Evolutionary conservation across 108 stramenopile genomes (phyloP), one percentile per base, ranked within the genome.

Genomic region (Skeletonema costatum): DNA sequence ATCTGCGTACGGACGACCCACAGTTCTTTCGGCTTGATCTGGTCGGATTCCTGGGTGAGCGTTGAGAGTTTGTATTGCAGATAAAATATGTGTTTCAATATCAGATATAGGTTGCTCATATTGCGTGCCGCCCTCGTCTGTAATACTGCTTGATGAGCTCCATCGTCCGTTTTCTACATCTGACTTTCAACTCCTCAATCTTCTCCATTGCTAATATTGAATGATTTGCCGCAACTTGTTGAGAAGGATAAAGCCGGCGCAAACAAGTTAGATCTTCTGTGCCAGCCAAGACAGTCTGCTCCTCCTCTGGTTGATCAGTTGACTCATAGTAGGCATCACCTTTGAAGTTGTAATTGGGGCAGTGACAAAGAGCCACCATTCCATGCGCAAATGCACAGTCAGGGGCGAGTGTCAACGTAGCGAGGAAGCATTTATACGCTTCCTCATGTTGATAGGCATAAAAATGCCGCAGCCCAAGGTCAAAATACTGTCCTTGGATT

Each of bases 281-380:
- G 30, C 33, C 69, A 35, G 53, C 58, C 32, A 69, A 32, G 3
- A 65, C 60, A 4, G 31, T 78, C 12, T 71, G 58, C 41, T 85
- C 83, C 59, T 91, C 90, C 58, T 91, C 90, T 14, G 87, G 78
- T 63, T 89, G 90, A 78, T 87, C 68, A 1, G 93, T 85, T 10
- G 91, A 94, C 60, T 90, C 90, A 56, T 94, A 94, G 63, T 94
- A 94, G 2, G 91, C 89, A 36, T 88, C 89, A 10, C 93, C 93
- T 73, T 92, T 94, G 61, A 94, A 94, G 60, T 94, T 94, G 74
- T 94, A 94, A 74, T 94, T 94, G 10, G 93, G 93, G 68, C 85
- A 78, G 73, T 94, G 93, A 60, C 93, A 94, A 6, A 92, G 63
- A n/a, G 93, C 85, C 8, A 92, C 62, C 51, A 92, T 75, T 1